Percentiles rank a stretch among this genome's conserved stretches.
These are phyloP conservation scores for Ophiostoma ulmi DNA, from an alignment of 2,329 filamentous ascomycete genomes.

Conservation along the genomic window DNA sequence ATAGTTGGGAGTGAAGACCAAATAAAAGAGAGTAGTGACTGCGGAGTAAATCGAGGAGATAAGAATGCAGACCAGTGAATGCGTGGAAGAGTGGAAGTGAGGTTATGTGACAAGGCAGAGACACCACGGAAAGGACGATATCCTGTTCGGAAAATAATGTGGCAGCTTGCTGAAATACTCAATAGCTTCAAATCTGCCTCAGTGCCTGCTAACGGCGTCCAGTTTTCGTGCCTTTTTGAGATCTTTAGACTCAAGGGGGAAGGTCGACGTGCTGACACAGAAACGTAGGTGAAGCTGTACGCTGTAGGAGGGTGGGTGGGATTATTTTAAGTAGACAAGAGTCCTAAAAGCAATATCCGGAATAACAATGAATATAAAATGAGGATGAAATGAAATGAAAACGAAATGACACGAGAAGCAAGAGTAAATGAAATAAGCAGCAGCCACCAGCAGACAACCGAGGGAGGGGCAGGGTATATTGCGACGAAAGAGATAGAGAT, in stretches of 20 bases:
- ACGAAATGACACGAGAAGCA: background rate
- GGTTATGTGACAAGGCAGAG: background rate
- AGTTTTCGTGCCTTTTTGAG: background rate
- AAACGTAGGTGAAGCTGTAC: slow-evolving; percentile 10
- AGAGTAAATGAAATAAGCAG: background rate
- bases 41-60: background rate
- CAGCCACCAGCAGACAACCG: slow-evolving; percentile 11
- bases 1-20: background rate
- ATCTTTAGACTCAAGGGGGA: background rate
- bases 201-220: background rate
- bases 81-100: background rate
- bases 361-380: no score
- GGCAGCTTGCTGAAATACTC: background rate
- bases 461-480: background rate
- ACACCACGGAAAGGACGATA: background rate
- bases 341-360: no score
- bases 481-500: background rate
- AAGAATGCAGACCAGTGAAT: slow-evolving; percentile 1
- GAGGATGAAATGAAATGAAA: background rate
- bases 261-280: background rate
- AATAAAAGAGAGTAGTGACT: background rate
- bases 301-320: background rate
- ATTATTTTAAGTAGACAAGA: no score
- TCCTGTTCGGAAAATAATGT: background rate
- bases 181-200: background rate